Evolutionary conservation across 495 filamentous ascomycete genomes (phyloP), one percentile per base, ranked within the genome.

Genomic region (Penicillium steckii): DNA sequence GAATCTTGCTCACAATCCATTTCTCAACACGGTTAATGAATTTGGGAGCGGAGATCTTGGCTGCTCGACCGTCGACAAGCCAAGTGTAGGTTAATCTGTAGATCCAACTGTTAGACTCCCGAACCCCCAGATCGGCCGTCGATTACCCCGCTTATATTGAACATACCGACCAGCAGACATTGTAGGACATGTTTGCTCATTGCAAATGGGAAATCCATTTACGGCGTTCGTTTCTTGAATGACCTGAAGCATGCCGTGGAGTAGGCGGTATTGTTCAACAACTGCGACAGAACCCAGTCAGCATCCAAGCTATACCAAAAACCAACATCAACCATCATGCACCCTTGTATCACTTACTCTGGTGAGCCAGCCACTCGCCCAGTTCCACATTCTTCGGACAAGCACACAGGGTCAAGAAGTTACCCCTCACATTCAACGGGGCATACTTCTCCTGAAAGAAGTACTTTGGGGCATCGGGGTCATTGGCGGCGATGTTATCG

Each of bases 321-420:
- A 21, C 3, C 10, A 30, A 18, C 17, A 24, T 15, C 27, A 21
- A 50, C 30, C 21, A 21, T 30, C 19, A 22, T 30, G n/a, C n/a
- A n/a, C n/a, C n/a, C n/a, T n/a, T n/a, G n/a, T 3, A 19, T 38
- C 19, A 62, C 77, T 70, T 76, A 95, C 92, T 86, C 81, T 96
- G 92, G 70, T 96, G 91, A 47, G 91, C 91, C 53, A 95, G 74
- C 92, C 92, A 97, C 64, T 97, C 92, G 26, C 90, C 91, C 53
- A 88, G 80, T 66, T 96, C 92, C 23, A 96, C 87, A 45, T 90
- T 86, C 68, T 89, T 88, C 8, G 92, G 92, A 64, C 89, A 88
- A 44, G 89, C 89, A 59, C 90, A 93, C 37, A 97, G 72, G 18
- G 92, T 96, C 87, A 95, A 90, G 67, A 96, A 96, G 71, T 96